Evolutionary conservation across 2,329 filamentous ascomycete genomes (phyloP).

Genomic region (Macroventuria anomochaeta): DNA sequence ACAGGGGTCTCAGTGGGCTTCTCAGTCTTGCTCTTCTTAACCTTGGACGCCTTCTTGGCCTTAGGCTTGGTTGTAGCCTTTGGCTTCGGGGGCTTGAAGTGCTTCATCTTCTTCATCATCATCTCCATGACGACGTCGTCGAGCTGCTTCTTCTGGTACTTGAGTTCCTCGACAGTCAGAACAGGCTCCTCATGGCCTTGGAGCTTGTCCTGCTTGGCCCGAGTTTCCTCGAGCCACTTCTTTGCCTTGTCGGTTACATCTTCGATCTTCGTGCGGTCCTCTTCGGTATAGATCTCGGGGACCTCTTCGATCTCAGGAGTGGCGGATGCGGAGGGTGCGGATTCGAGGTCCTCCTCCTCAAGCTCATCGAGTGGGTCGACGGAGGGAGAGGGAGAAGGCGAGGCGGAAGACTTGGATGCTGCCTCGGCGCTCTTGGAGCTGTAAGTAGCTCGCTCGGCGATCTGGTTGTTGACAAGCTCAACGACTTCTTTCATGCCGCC

Average conservation of each 20-base stretch:
- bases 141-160: constrained; percentile 72
- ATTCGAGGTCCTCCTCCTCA: constrained; percentile 69
- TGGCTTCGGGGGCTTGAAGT: constrained; percentile 51
- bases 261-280: constrained; percentile 73
- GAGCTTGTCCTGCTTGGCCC: constrained; percentile 74
- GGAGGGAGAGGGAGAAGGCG: constrained; percentile 53
- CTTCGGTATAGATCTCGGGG: constrained; percentile 68
- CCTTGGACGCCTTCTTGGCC: constrained; percentile 38
- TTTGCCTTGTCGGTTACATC: constrained; percentile 67
- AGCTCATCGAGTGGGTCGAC: constrained; percentile 69
- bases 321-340: constrained; percentile 48
- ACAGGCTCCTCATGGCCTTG: constrained; percentile 71
- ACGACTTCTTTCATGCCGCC: constrained; percentile 74
- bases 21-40: constrained; percentile 34
- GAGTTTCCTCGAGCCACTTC: constrained; percentile 77
- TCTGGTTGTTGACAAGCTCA: constrained; percentile 71
- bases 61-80: constrained; percentile 45
- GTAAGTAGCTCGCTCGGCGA: constrained; percentile 71
- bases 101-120: constrained; percentile 63
- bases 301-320: constrained; percentile 38
- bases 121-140: constrained; percentile 73
- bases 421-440: constrained; percentile 47
- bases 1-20: constrained; percentile 33
- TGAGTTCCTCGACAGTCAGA: constrained; percentile 71
- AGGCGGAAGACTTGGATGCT: constrained; percentile 52